Base-by-base conservation (phyloP, 805 yeast species). In the Myxozyma monticola region DNA sequence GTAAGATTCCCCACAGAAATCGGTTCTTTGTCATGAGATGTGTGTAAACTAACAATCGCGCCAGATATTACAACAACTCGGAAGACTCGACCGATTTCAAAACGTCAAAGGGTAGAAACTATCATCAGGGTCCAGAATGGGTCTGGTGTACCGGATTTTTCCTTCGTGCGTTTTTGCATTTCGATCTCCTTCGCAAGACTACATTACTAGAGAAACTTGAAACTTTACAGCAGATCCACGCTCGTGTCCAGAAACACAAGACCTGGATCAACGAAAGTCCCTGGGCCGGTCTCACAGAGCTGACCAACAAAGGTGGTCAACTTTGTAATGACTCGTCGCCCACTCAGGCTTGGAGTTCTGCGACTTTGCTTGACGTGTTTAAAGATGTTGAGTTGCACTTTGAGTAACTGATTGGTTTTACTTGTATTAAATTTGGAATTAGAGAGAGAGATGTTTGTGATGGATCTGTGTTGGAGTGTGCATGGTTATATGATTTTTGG, bases 71-170 rank as follows among this genome's bases (percentile, higher is more conserved):
- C 68, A 73, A 74, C 63, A 93, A 91, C 66, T 71, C 88, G 41
- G 84, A 78, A 35, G 98, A 91, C 62, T 80, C 79, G 45, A 80
- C 76, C 3, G 96, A 91, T 67, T 93, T 89, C 75, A 88, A 95
- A 0, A 89, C 97, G 0, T 76, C 97, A 1, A 88, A 89, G 69
- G 99, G 99, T 26, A 79, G 98, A 62, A 93, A 93, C 70, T 91
- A 91, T 67, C 99, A 91, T 68, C 98, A 91, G 70, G 99, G 99
- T 1, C 99, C 99, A 1, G 99, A 93, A 66, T 91, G 99, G 99
- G 85, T 87, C 29, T 91, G 97, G 97, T 78, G 82, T 51, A 75
- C 77, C 22, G 99, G 99, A 2, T 89, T 81, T 67, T 91, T 88
- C 65, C 69, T 93, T 59, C 78, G 97, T 56, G 96, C 98, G 0